phyloP scores from a whole-genome alignment of 169 alveolate species.

The Eimeria falciformis region DNA sequence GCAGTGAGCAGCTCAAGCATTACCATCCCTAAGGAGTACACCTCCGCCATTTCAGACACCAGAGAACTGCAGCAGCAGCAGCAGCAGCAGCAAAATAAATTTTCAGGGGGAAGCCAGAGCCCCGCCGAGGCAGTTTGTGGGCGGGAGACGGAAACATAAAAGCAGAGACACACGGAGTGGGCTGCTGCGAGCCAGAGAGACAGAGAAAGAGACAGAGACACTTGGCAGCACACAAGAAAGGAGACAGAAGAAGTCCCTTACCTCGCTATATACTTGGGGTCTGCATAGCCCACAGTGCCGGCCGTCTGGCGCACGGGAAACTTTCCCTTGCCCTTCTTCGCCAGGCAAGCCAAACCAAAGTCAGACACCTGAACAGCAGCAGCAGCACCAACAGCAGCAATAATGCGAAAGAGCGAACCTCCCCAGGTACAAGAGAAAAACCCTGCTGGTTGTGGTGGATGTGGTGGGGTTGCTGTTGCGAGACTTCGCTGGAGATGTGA shows the following conservation, averaged over 20 bases:
- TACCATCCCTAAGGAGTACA: conserved; percentile 74
- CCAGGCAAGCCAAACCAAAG: conserved; percentile 82
- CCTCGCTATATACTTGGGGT: conserved; percentile 59
- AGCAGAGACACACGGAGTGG: neutral
- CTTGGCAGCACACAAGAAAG: neutral
- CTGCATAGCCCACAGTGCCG: conserved; percentile 75
- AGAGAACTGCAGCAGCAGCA: conserved; percentile 15
- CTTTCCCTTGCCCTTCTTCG: conserved; percentile 18
- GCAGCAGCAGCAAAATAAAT: neutral
- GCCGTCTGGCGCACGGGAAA: conserved; percentile 67
- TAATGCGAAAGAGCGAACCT: neutral
- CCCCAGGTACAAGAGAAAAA: too few species aligned
- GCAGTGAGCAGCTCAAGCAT: conserved; percentile 62
- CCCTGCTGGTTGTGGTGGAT: too few species aligned
- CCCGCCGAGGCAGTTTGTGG: neutral
- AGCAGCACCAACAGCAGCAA: neutral
- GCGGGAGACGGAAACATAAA: neutral
- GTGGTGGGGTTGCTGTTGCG: too few species aligned
- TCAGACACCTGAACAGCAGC: conserved; percentile 81
- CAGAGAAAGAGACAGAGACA: neutral
- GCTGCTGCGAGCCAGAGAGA: neutral
- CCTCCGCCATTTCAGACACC: conserved; percentile 73
- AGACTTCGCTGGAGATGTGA: too few species aligned
- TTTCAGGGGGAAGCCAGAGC: neutral
- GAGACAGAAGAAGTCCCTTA: neutral